phyloP scores from a whole-genome alignment of 371 early-diverging fungal species.

The Mucor piriformis region DNA sequence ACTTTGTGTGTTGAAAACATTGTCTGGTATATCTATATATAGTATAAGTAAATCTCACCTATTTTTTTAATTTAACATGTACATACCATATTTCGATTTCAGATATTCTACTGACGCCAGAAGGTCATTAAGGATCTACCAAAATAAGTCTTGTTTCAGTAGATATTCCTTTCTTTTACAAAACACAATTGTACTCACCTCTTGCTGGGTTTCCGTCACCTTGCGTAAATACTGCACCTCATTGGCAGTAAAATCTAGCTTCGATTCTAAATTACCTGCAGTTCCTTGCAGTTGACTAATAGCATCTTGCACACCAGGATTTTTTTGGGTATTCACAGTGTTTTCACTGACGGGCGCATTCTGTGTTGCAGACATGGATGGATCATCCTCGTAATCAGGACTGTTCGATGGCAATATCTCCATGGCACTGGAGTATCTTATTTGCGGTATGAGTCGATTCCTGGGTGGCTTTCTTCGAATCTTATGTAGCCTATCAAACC shows the following conservation, averaged over 20 bases:
- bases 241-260: conserved; percentile 14
- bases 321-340: background rate
- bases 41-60: background rate
- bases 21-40: background rate
- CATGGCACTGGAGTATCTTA: conserved; percentile 23
- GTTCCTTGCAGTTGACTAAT: conserved; percentile 5
- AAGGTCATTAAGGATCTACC: conserved; percentile 17
- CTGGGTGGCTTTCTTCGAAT: conserved; percentile 24
- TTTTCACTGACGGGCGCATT: background rate
- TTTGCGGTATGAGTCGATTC: conserved; percentile 19
- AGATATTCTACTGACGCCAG: conserved; percentile 6
- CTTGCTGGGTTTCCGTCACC: conserved; percentile 15
- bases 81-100: conserved; percentile 9
- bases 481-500: conserved; percentile 17
- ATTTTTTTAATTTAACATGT: background rate
- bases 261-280: conserved; percentile 11
- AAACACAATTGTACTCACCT: conserved; percentile 3
- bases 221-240: conserved; percentile 16
- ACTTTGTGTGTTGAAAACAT: background rate
- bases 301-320: conserved; percentile 1
- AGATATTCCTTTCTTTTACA: background rate
- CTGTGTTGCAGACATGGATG: background rate
- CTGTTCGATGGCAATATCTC: conserved; percentile 6
- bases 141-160: background rate
- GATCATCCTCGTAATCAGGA: conserved; percentile 7